phyloP scores from a whole-genome alignment of 2,329 filamentous ascomycete species.

The Proliferodiscus dingleyae region DNA sequence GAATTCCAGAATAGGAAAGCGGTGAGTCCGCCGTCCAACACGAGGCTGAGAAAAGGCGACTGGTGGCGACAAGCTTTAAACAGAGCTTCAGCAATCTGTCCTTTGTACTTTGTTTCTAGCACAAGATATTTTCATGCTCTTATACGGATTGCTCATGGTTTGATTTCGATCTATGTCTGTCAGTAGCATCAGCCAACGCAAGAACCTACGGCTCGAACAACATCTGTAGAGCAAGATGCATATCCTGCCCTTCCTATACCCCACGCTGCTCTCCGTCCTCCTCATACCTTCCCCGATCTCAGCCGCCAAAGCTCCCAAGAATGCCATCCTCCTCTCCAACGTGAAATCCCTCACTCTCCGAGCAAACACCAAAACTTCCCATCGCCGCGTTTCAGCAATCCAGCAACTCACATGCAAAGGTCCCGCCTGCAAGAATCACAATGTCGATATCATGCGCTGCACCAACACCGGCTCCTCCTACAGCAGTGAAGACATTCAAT shows the following conservation, averaged over 20 bases:
- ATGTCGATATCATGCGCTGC: constrained; percentile 81
- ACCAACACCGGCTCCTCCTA: constrained; percentile 80
- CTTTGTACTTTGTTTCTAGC: constrained; percentile 6
- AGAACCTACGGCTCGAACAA: background rate
- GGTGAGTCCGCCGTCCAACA: background rate
- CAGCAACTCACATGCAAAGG: constrained; percentile 75
- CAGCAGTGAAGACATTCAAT: constrained; percentile 75
- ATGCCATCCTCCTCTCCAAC: constrained; percentile 56
- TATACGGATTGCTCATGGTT: background rate
- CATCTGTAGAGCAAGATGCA: constrained; percentile 24
- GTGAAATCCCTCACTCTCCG: constrained; percentile 78
- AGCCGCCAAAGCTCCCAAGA: constrained; percentile 20
- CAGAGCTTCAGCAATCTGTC: constrained; percentile 17
- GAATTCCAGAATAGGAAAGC: constrained; percentile 6
- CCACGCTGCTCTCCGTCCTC: constrained; percentile 21
- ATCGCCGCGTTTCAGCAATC: constrained; percentile 70
- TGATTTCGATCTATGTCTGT: no score
- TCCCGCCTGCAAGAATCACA: constrained; percentile 48
- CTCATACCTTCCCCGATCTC: constrained; percentile 28
- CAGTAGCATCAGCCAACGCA: background rate
- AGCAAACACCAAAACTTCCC: constrained; percentile 60
- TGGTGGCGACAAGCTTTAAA: background rate
- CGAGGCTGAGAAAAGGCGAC: constrained; percentile 4
- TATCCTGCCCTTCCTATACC: constrained; percentile 19
- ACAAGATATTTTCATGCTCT: background rate